Evolutionary conservation across 345 rosid genomes (phyloP), one percentile per base, ranked within the genome.

Genomic region (Hypericum androsaemum): DNA sequence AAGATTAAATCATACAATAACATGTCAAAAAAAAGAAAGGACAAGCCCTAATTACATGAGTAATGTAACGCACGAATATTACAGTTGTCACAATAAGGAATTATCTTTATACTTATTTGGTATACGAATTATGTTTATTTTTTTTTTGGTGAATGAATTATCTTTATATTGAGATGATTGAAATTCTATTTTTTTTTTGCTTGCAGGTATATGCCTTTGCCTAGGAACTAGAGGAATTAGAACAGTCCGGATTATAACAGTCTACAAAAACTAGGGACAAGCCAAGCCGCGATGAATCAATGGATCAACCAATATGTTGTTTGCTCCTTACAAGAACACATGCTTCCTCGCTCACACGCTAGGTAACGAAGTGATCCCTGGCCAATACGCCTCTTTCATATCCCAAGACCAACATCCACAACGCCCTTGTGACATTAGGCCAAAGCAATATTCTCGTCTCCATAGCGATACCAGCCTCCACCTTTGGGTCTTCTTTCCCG

Each of bases 321-420:
- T 79, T 12, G 44, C 42, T 35, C 60, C 76, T 9, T 66, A 73
- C 52, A 36, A 59, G 0, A 66, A 66, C 14, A 56, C 67, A 7
- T 41, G 53, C 9, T 67, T 82, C 40, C 4, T 48, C 3, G 64
- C 51, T 5, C 60, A 72, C 8, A 59, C 68, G 0, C 41, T 59
- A 0, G 85, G 83, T n/a, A 79, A 81, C 15, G 77, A 70, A 70
- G 68, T 60, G 36, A 66, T 76, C 10, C 75, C 77, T 0, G 69
- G 74, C 11, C 45, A 47, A 4, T 36, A 7, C 6, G 63, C 55
- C 0, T 0, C 14, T 9, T 37, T 12, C 35, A 15, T 61, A 13
- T 28, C 56, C 10, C 61, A 41, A 5, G 64, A 38, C 39, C 11
- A 72, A 67, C 57, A 42, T 71, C 3, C 41, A 13, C 13, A 45